Evolutionary conservation across 257 asterid species (phyloP).

Genomic region (Coffea eugenioides): DNA sequence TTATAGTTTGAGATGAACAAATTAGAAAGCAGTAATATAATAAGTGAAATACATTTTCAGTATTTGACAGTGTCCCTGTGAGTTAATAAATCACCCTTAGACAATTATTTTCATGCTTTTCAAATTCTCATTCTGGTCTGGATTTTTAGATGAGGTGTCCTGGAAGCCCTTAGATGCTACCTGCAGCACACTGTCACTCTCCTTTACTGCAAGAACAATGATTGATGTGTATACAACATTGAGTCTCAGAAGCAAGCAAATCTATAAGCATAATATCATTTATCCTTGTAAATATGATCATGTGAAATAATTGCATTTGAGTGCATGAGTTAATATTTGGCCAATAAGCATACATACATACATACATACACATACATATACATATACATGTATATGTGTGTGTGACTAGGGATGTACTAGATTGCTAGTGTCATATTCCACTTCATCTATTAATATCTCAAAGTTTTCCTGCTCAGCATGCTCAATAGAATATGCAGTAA

Average conservation of each 20-base stretch:
- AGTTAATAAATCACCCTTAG: neutral
- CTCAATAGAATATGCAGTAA: neutral
- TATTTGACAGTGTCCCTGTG: neutral
- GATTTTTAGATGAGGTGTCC: neutral
- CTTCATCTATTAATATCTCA: neutral
- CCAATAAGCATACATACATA: neutral
- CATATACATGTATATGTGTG: no score
- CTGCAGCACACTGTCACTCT: neutral
- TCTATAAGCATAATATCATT: neutral
- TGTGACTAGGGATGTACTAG: neutral
- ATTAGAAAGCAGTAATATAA: neutral
- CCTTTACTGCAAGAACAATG: neutral
- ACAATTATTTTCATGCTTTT: neutral
- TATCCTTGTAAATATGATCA: neutral
- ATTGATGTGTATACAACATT: neutral
- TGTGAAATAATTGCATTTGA: neutral
- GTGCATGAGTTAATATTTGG: neutral
- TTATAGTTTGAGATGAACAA: neutral
- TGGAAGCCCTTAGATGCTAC: neutral
- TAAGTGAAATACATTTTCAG: neutral
- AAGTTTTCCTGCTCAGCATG: neutral
- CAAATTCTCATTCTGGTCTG: neutral
- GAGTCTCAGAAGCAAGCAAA: neutral
- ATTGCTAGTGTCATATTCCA: neutral
- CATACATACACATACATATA: no score